Conservation (phyloP, 2,329 filamentous ascomycete species). For the Fusarium bactridioides region DNA sequence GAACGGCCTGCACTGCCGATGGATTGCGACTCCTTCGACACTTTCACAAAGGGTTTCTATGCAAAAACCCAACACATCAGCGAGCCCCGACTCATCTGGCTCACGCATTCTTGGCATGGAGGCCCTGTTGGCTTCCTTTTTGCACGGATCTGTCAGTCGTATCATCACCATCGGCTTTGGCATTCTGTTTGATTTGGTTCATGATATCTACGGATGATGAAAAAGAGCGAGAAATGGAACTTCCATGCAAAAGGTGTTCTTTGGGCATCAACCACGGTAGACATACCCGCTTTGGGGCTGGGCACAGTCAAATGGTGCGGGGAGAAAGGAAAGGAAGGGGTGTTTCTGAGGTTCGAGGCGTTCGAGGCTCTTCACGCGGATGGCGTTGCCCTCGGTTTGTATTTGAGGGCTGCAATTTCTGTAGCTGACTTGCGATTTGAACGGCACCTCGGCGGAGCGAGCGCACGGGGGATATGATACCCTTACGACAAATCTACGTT, state of each 20-base stretch:
- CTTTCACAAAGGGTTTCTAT: constrained; percentile 25
- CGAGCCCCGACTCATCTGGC: constrained; percentile 31
- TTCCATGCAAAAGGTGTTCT: constrained; percentile 36
- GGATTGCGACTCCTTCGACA: constrained; percentile 39
- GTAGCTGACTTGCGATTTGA: constrained; percentile 38
- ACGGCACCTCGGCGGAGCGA: constrained; percentile 36
- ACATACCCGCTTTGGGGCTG: constrained; percentile 38
- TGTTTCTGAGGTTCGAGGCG: constrained; percentile 37
- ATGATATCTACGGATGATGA: constrained; percentile 43
- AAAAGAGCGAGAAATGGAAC: constrained; percentile 38
- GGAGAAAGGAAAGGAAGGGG: constrained; percentile 26
- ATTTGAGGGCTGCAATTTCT: constrained; percentile 42
- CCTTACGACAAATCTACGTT: constrained; percentile 48
- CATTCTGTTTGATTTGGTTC: constrained; percentile 43
- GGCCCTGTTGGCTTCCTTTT: constrained; percentile 34
- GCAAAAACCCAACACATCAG: constrained; percentile 16
- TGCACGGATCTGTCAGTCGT: constrained; percentile 40
- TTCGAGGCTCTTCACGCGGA: constrained; percentile 40
- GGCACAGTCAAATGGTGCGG: constrained; percentile 33
- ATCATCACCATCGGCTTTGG: constrained; percentile 44
- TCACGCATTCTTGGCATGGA: constrained; percentile 22
- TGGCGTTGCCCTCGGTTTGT: constrained; percentile 38
- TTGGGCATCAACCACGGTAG: constrained; percentile 40
- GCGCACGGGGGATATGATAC: constrained; percentile 46
- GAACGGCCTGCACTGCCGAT: constrained; percentile 46